Base-by-base conservation (phyloP, 257 asterid genomes). In the Henckelia pumila region DNA sequence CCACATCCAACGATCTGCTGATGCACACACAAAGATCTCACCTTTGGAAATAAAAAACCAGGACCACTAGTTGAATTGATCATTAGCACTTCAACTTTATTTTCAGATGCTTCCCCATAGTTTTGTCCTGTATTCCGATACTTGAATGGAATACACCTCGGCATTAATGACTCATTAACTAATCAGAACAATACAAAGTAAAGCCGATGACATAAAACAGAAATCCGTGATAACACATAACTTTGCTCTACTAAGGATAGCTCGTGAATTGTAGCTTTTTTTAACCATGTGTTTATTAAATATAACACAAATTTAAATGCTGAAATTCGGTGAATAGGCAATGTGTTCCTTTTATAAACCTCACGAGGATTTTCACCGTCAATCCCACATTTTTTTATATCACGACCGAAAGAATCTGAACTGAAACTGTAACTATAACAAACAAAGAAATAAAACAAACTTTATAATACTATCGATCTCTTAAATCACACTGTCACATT, bases 31-130 rank as follows among this genome's bases (percentile, higher is more conserved):
- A 78, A 7, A 53, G 55, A 29, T 50, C 80, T 77, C 76, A 91
- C 98, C 88, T 83, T 83, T 0, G 85, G 85, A 77, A 80, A 83
- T 21, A 83, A 78, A 66, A 80, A 85, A 61, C 85, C 88, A 52
- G 85, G 85, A 17, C 88, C 88, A 35, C 85, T 78, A 20, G 76
- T 76, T 68, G 88, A 83, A 71, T 78, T 83, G 71, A 83, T 83
- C 88, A 83, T 83, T 65, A 83, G 57, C 28, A 83, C 85, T 73
- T 83, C 85, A 30, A 82, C 64, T 30, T 47, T 67, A 50, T 74
- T 74, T 64, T 73, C 62, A 10, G 83, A 65, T 26, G 67, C 25
- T 29, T 72, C 77, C 69, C 76, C 76, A 6, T 72, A 76, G 64
- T 70, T 50, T 65, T 78, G 71, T 61, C 75, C 83, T 6, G 30